Evolutionary conservation across 139 green algal genomes (phyloP), one percentile per base, ranked within the genome.

Genomic region (Auxenochlorella pyrenoidosa): DNA sequence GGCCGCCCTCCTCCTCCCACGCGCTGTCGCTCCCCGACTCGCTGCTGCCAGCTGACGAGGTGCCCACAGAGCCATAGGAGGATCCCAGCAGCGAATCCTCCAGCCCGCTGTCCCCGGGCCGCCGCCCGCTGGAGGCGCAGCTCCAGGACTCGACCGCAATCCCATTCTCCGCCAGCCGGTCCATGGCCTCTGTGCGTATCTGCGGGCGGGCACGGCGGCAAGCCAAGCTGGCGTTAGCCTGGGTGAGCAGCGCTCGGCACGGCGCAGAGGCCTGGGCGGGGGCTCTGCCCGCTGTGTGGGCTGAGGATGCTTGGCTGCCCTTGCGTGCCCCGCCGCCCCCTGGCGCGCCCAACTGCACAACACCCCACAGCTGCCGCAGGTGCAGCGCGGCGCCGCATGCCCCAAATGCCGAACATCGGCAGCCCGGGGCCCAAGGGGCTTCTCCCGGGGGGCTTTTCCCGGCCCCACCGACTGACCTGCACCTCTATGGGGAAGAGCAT

Each of bases 91-190:
- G 26, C 30, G 44, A 38, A 5, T 65, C 76, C 47, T 34, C 38
- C 24, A 28, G 32, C 15, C 21, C 75, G n/a, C 70, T 26, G 40
- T 30, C 71, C 18, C 41, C 84, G 5, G 43, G 15, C 66, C 66
- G 70, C 54, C 47, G 85, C 13, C 85, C 43, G 47, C 59, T 44
- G n/a, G 82, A 77, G 6, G 73, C 75, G 34, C 75, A 86, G n/a
- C 51, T 78, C 88, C 88, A 91, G 24, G 60, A 79, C 63, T 91
- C 88, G 8, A 91, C 91, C 51, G 93, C 93, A 79, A 96, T 96
- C 51, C 95, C 95, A 41, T 89, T 93, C 84, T 97, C 85, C 3
- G 95, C 95, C 38, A 97, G 81, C 38, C 86, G 82, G 75, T 98
- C 83, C 95, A 98, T 98, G 26, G 92, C 83, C 21, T 89, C 84